Conservation (phyloP, 805 yeast genomes). For the baker's yeast (Saccharomyces cerevisiae) region DNA sequence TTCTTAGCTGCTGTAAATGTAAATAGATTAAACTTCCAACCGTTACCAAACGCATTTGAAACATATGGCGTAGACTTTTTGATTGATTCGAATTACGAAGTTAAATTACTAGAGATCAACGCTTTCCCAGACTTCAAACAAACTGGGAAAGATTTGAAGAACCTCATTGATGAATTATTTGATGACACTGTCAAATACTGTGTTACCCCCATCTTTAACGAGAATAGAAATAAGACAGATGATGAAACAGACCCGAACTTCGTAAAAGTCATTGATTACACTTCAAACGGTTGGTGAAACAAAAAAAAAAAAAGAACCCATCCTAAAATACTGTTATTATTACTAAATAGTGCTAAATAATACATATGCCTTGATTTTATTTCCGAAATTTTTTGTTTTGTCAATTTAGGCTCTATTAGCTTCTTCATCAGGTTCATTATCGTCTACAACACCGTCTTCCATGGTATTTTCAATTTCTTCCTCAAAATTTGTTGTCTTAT, state of each 20-base stretch:
- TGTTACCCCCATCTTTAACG: constrained; percentile 42
- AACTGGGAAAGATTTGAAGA: constrained; percentile 72
- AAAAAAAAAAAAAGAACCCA: neutral
- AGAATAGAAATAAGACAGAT: constrained; percentile 8
- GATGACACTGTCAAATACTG: constrained; percentile 42
- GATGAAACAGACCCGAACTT: constrained; percentile 19
- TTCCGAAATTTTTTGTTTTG: neutral
- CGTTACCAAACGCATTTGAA: constrained; percentile 75
- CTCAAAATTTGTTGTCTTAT: constrained; percentile 12
- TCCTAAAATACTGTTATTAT: neutral
- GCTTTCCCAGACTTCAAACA: constrained; percentile 96
- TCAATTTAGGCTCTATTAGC: constrained; percentile 1
- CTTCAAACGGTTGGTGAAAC: constrained; percentile 31
- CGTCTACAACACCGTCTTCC: constrained; percentile 22
- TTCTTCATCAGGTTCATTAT: constrained; percentile 5
- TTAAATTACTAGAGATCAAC: constrained; percentile 72
- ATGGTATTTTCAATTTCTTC: constrained; percentile 19
- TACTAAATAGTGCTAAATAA: neutral
- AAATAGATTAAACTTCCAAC: constrained; percentile 79
- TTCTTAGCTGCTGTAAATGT: constrained; percentile 75
- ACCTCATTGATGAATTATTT: constrained; percentile 57
- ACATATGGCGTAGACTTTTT: constrained; percentile 84
- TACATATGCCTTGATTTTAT: neutral
- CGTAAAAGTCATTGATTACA: constrained; percentile 35
- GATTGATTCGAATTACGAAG: constrained; percentile 48